Evolutionary conservation across 257 asterid species (phyloP), one percentile per base, ranked within the genome.

Genomic region (Fraxinus cuspidata): DNA sequence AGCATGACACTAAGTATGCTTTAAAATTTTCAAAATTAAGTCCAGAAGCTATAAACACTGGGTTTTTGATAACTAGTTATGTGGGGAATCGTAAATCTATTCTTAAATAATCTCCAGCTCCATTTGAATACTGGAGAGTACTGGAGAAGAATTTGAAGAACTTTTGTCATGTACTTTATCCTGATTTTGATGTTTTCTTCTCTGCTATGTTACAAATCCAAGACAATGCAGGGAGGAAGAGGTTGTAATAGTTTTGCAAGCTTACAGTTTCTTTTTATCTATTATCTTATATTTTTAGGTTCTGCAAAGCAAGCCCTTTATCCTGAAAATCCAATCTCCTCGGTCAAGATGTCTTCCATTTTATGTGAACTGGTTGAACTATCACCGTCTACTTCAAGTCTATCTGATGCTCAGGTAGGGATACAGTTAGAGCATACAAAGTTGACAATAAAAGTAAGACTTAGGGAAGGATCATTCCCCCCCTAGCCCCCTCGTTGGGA

Each of bases 231-330:
- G 47, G 53, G 53, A 44, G 5, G 18, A 15, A 44, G 53, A 12
- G 2, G 18, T 72, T 76, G 66, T 31, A 34, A 38, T 60, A 21
- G 51, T 71, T 73, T 74, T 71, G 42, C 51, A 21, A 51, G 23
- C 76, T 78, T 51, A 68, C 32, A 19, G 29, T 11, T 74, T 21
- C 2, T 56, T 77, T 35, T 56, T 74, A 27, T 74, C 47, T 68
- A 0, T 79, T 56, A 56, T 18, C 71, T 74, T 49, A 34, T 78
- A 71, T 21, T 76, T 65, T 75, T 88, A 93, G 97, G 92, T 90
- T 73, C 80, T 93, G 74, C 90, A 78, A 80, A 93, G 92, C 80
- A 89, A 87, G 84, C 91, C 87, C 23, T 77, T 89, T 86, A 51
- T 93, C 82, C 83, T 83, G 80, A 90, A 84, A 82, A 88, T 93